Evolutionary conservation across 805 yeast species (phyloP).

Genomic region (Cyberlindnera xylosilytica): DNA sequence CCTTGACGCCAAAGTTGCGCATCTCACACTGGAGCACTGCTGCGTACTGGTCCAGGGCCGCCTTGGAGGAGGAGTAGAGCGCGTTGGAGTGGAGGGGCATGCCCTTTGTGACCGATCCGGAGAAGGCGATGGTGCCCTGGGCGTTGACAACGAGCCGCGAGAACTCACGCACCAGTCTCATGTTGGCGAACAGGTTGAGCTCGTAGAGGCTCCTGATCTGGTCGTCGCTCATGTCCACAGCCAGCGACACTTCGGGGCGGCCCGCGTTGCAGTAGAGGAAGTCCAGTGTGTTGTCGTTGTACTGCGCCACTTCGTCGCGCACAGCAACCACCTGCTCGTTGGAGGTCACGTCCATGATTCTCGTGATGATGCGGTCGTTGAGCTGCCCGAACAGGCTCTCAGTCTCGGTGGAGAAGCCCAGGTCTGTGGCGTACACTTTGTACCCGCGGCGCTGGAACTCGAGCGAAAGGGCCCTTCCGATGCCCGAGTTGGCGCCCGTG

Average conservation of each 20-base stretch:
- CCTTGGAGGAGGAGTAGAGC: slow-evolving; percentile 38
- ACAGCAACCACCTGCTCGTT: slow-evolving; percentile 28
- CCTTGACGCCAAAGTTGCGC: slow-evolving; percentile 39
- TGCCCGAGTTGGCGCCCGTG: slow-evolving; percentile 61
- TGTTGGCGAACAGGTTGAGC: slow-evolving; percentile 39
- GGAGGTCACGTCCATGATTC: slow-evolving; percentile 34
- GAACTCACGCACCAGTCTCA: slow-evolving; percentile 37
- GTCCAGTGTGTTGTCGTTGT: slow-evolving; percentile 33
- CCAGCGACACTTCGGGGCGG: slow-evolving; percentile 26
- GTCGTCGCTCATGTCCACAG: slow-evolving; percentile 33
- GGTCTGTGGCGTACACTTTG: slow-evolving; percentile 36
- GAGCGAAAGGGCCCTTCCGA: slow-evolving; percentile 47
- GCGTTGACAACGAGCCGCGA: slow-evolving; percentile 32
- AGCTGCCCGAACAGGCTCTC: slow-evolving; percentile 19
- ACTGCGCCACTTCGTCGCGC: slow-evolving; percentile 22
- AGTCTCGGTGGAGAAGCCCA: slow-evolving; percentile 29
- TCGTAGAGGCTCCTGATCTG: slow-evolving; percentile 25
- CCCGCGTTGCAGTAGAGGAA: slow-evolving; percentile 45
- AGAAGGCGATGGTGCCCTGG: slow-evolving; percentile 38
- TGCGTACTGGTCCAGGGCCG: slow-evolving; percentile 42
- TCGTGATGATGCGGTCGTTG: slow-evolving; percentile 5
- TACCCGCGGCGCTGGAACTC: slow-evolving; percentile 43
- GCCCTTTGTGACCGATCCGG: slow-evolving; percentile 37
- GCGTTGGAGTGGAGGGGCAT: slow-evolving; percentile 38
- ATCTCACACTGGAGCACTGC: slow-evolving; percentile 35